Conservation (phyloP, 352 stramenopile species). For the Pythium oligandrum region DNA sequence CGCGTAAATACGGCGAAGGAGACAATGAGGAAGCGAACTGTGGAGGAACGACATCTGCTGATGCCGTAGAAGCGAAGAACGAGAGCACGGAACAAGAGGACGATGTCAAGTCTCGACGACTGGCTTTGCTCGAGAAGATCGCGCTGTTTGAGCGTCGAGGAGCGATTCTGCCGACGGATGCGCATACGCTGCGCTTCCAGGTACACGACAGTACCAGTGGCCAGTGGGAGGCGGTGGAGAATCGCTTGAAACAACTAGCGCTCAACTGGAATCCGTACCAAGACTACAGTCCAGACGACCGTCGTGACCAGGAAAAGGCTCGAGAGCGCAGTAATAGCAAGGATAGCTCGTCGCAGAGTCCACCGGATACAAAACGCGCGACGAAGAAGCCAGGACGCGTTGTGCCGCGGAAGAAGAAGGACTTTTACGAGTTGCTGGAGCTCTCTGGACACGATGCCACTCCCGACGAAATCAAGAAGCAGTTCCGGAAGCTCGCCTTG, state of each 20-base stretch:
- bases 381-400: neutral
- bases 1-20: too few species aligned
- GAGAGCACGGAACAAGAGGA: too few species aligned
- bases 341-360: neutral
- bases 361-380: conserved; percentile 10
- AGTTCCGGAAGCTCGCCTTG: conserved; percentile 66
- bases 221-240: conserved; percentile 51
- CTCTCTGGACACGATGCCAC: conserved; percentile 26
- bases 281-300: conserved; percentile 26
- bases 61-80: too few species aligned
- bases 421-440: conserved; percentile 65
- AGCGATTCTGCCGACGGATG: conserved; percentile 49
- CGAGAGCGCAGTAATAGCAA: neutral
- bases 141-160: conserved; percentile 41
- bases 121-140: conserved; percentile 53
- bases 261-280: conserved; percentile 79
- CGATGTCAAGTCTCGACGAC: conserved; percentile 3
- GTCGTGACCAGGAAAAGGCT: conserved; percentile 11
- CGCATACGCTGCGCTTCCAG: conserved; percentile 61
- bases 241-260: conserved; percentile 50
- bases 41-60: too few species aligned
- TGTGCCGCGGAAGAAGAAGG: conserved; percentile 30
- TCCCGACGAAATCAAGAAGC: conserved; percentile 46
- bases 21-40: too few species aligned
- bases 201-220: conserved; percentile 57